Evolutionary conservation across 805 yeast genomes (phyloP), one percentile per base, ranked within the genome.

Genomic region (Sugiyamaella qingdaonensis): DNA sequence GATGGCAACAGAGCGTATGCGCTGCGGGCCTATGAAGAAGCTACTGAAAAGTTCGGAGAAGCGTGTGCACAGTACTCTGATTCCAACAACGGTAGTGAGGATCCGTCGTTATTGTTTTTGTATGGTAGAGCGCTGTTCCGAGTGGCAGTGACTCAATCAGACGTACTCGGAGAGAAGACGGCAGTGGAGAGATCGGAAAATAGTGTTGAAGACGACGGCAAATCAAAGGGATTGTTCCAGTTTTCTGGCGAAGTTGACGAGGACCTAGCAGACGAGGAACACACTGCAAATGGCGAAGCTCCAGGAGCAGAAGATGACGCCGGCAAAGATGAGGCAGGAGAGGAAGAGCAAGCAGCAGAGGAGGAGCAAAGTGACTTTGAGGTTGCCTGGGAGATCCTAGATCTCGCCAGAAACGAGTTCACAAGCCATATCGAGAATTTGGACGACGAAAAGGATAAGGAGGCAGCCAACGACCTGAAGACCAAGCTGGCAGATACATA

Each of bases 371-470:
- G 82, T 14, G 95, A 86, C 61, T 88, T 92, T 63, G 95, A 86
- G 65, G 80, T 84, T 14, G 95, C 97, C 0, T 87, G 96, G 94
- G 94, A 87, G 34, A 78, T 88, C 8, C 71, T 90, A 16, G 96
- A 91, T 64, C 73, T 88, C 37, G 79, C 96, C 1, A 78, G 97
- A 57, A 76, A 85, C 1, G 66, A 86, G 43, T 85, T 80, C 60
- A 83, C 80, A 64, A 67, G 73, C 45, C 64, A 74, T 50, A 61
- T 79, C 2, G 70, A 70, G 58, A 68, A 63, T 10, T 64, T 59
- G 32, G 61, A 59, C 43, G 64, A 53, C 61, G 49, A 52, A 8
- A 14, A 18, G 10, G 36, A 18, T 4, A 18, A 29, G n/a, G 39
- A 32, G 29, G 24, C 18, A 5, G 34, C 47, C 18, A 49, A 35